Evolutionary conservation across 345 rosid genomes (phyloP).

Genomic region (Linum lewisii): DNA sequence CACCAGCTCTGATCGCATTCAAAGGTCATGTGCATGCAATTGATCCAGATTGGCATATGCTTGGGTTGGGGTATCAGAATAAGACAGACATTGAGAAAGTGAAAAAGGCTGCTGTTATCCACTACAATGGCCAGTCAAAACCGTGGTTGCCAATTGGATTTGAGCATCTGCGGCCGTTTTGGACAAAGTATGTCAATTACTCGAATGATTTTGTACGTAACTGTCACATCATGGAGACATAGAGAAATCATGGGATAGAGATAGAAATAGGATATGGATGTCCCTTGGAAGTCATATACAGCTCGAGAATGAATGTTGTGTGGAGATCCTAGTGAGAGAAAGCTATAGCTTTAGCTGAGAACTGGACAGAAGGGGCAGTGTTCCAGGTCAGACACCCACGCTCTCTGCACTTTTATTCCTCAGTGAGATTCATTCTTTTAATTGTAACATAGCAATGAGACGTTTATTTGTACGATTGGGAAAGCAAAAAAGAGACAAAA

Average conservation of each 20-base stretch:
- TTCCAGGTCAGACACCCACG: slow-evolving; percentile 2
- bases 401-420: background rate
- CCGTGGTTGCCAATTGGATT: slow-evolving; percentile 97
- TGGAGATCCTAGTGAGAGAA: background rate
- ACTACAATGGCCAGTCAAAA: slow-evolving; percentile 94
- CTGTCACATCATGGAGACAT: slow-evolving; percentile 87
- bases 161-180: slow-evolving; percentile 93
- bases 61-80: slow-evolving; percentile 90
- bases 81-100: slow-evolving; percentile 55
- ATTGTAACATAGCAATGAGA: background rate
- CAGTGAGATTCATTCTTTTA: background rate
- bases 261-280: background rate
- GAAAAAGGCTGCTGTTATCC: slow-evolving; percentile 81
- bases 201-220: slow-evolving; percentile 80
- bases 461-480: background rate
- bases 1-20: slow-evolving; percentile 96
- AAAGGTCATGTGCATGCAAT: slow-evolving; percentile 75
- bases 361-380: background rate
- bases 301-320: background rate
- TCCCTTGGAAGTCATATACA: background rate
- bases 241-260: slow-evolving; percentile 19
- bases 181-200: slow-evolving; percentile 88
- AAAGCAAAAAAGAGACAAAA: background rate
- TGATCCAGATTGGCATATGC: slow-evolving; percentile 95
- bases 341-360: background rate